Conservation (phyloP, 768 basidiomycete genomes). For the Trametes sanguinea region DNA sequence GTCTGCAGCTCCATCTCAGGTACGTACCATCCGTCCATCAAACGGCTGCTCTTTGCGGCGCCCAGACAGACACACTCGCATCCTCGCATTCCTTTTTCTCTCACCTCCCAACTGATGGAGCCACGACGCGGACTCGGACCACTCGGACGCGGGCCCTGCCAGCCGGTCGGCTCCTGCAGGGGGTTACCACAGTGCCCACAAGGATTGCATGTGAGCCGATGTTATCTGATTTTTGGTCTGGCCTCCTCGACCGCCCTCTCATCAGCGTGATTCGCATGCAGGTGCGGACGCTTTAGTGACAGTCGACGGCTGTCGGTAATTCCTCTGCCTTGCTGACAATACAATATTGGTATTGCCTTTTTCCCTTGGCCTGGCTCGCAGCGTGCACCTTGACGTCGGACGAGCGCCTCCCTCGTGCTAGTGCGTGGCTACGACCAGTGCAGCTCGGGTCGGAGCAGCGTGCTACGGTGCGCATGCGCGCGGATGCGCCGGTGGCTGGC, state of each 20-base stretch:
- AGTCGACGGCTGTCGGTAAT: too few species aligned
- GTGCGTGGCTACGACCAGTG: neutral
- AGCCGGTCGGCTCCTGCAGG: constrained; percentile 22
- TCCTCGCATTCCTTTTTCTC: neutral
- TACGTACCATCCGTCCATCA: neutral
- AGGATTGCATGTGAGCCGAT: constrained; percentile 28
- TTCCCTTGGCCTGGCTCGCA: too few species aligned
- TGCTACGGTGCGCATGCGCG: constrained; percentile 1
- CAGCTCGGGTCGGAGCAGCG: neutral
- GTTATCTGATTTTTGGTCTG: constrained; percentile 28
- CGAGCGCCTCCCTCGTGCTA: neutral
- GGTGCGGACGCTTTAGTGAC: constrained; percentile 14
- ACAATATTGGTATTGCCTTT: too few species aligned
- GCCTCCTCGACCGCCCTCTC: constrained; percentile 6
- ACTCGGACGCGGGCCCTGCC: neutral
- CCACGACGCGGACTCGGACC: too few species aligned
- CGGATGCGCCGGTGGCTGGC: too few species aligned
- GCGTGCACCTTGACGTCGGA: too few species aligned
- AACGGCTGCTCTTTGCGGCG: neutral
- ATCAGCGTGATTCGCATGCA: constrained; percentile 22
- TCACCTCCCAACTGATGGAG: neutral
- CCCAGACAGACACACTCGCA: neutral
- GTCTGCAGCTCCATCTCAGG: neutral
- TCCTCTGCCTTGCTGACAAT: too few species aligned
- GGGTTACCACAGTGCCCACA: constrained; percentile 13